These are phyloP conservation scores for Goffeauzyma gilvescens DNA, from an alignment of 768 basidiomycete genomes.

Conservation along the genomic window DNA sequence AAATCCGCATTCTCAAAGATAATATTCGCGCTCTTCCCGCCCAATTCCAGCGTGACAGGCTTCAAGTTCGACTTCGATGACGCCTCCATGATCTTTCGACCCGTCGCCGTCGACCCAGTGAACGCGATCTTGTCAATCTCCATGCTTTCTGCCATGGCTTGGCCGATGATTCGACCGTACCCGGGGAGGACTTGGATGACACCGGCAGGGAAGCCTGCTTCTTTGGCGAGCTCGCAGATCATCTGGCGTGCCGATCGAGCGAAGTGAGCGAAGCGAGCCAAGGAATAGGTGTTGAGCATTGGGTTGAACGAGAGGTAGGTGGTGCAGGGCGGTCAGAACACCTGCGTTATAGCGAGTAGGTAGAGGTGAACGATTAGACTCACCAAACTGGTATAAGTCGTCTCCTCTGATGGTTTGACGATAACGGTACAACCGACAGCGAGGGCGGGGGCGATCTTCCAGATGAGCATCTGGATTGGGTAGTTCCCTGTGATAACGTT, in stretches of 20 bases:
- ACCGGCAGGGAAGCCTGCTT: slow-evolving; percentile 27
- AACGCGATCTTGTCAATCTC: slow-evolving; percentile 31
- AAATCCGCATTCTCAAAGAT: slow-evolving; percentile 53
- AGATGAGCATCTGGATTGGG: slow-evolving; percentile 33
- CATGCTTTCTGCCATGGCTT: slow-evolving; percentile 18
- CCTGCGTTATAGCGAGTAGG: not conserved
- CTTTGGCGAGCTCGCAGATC: slow-evolving; percentile 26
- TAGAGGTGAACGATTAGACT: not conserved
- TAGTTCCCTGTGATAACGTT: no score
- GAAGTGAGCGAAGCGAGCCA: not conserved
- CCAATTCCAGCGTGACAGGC: slow-evolving; percentile 77
- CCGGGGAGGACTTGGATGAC: slow-evolving; percentile 25
- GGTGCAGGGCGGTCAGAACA: not conserved
- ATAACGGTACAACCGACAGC: slow-evolving; percentile 72
- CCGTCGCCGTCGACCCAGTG: slow-evolving; percentile 22
- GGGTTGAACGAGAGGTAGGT: not conserved
- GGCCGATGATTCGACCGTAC: slow-evolving; percentile 26
- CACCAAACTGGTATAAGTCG: slow-evolving; percentile 33
- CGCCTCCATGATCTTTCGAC: slow-evolving; percentile 59
- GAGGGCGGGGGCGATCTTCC: slow-evolving; percentile 86
- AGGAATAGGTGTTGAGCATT: not conserved
- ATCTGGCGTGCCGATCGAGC: not conserved
- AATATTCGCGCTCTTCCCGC: slow-evolving; percentile 75
- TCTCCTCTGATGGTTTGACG: slow-evolving; percentile 39
- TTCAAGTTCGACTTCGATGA: slow-evolving; percentile 69